Evolutionary conservation across 1,139 yeast genomes (phyloP).

Genomic region (Suhomyces choctaworum): DNA sequence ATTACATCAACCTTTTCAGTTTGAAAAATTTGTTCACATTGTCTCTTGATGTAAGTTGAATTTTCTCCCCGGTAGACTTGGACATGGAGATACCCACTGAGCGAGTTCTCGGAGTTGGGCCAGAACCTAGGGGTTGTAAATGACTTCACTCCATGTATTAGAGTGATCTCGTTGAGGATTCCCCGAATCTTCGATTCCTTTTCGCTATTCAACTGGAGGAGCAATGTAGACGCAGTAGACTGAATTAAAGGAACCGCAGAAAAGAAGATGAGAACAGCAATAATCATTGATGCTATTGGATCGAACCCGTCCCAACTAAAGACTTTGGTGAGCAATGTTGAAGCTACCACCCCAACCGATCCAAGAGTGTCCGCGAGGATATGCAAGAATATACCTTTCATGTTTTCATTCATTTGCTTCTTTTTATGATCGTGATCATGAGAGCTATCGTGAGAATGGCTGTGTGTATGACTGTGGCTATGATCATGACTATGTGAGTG

Average conservation of each 20-base stretch:
- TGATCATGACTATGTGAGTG: slow-evolving; percentile 28
- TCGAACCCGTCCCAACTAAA: slow-evolving; percentile 72
- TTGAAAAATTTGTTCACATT: slow-evolving; percentile 52
- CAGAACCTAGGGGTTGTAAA: slow-evolving; percentile 90
- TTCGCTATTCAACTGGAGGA: slow-evolving; percentile 57
- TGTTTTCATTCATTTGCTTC: slow-evolving; percentile 65
- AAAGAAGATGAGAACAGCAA: slow-evolving; percentile 74
- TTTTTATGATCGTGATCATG: slow-evolving; percentile 15
- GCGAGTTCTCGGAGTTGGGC: slow-evolving; percentile 56
- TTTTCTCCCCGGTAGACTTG: slow-evolving; percentile 71
- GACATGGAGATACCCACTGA: slow-evolving; percentile 63
- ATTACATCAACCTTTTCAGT: slow-evolving; percentile 44
- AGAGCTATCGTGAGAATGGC: slow-evolving; percentile 11
- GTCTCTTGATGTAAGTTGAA: slow-evolving; percentile 56
- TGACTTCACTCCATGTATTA: slow-evolving; percentile 77
- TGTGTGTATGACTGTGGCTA: slow-evolving; percentile 4
- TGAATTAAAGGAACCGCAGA: slow-evolving; percentile 83
- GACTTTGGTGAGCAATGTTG: slow-evolving; percentile 66
- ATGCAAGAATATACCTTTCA: slow-evolving; percentile 92
- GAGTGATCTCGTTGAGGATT: slow-evolving; percentile 63
- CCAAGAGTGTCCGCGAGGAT: slow-evolving; percentile 95
- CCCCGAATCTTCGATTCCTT: slow-evolving; percentile 62
- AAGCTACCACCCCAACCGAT: slow-evolving; percentile 90
- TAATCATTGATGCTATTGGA: slow-evolving; percentile 87
- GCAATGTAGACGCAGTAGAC: slow-evolving; percentile 74